These are phyloP conservation scores for Chernovozyma sophiae-reginae DNA, from an alignment of 1,139 yeast genomes.

Conservation along the genomic window DNA sequence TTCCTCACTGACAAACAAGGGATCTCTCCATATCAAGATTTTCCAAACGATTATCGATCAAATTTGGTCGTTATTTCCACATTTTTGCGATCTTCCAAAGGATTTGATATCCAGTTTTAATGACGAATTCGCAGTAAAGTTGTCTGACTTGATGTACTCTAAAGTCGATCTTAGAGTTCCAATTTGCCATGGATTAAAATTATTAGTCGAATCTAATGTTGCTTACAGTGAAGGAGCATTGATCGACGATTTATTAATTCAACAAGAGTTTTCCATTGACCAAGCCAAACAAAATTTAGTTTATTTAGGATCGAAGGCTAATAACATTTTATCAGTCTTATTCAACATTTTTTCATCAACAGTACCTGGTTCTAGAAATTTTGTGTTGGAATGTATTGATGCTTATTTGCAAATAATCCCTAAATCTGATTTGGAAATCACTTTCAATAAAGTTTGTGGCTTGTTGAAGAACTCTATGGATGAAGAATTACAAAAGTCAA, in stretches of 20 bases:
- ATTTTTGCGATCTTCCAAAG: conserved; percentile 80
- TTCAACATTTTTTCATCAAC: conserved; percentile 91
- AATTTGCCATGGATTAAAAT: conserved; percentile 76
- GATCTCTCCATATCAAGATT: conserved; percentile 67
- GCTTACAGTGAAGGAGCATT: conserved; percentile 59
- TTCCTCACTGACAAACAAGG: conserved; percentile 37
- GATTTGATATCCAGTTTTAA: conserved; percentile 66
- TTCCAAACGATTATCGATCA: conserved; percentile 84
- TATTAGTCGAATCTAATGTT: conserved; percentile 73
- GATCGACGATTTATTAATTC: conserved; percentile 53
- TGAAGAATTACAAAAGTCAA: conserved; percentile 39
- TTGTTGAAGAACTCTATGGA: conserved; percentile 73
- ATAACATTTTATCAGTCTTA: conserved; percentile 77
- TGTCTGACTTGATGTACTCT: conserved; percentile 73
- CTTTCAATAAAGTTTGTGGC: conserved; percentile 84
- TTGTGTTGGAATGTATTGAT: conserved; percentile 81
- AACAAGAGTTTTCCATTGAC: conserved; percentile 55
- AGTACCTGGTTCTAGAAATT: conserved; percentile 76
- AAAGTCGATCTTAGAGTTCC: conserved; percentile 71
- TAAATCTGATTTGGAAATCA: conserved; percentile 58
- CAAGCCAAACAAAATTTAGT: conserved; percentile 56
- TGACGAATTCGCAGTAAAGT: conserved; percentile 70
- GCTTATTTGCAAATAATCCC: conserved; percentile 71
- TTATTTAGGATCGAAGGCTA: conserved; percentile 60
- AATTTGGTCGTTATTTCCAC: conserved; percentile 87